Evolutionary conservation across 202 grass and related monocot genomes (phyloP).

Genomic region (Schoenoplectus triqueter): DNA sequence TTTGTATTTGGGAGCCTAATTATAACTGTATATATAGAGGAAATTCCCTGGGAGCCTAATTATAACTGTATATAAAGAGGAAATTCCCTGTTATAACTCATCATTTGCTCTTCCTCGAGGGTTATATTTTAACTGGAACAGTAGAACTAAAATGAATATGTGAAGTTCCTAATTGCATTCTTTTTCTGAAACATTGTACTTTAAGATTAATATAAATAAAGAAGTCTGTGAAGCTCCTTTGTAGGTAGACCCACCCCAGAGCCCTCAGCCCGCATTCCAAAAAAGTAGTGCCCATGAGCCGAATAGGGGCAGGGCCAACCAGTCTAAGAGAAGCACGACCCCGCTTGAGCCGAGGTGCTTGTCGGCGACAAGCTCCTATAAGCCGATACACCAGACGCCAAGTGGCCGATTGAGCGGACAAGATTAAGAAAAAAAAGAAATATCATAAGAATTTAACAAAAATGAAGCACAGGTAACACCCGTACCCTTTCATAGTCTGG

Average conservation of each 20-base stretch:
- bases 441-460: not conserved
- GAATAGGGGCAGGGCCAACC: no score
- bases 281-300: no score
- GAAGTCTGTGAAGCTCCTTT: no score
- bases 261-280: no score
- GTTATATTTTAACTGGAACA: not conserved
- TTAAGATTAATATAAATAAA: not conserved
- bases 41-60: not conserved
- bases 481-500: constrained; percentile 85
- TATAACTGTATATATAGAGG: not conserved
- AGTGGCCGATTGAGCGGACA: no score
- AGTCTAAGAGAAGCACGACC: no score
- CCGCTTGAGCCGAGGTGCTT: no score
- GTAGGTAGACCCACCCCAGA: no score
- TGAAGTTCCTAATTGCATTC: not conserved
- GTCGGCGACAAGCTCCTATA: no score
- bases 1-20: not conserved
- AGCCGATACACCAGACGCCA: no score
- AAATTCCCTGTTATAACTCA: not conserved
- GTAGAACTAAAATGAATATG: not conserved
- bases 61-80: not conserved
- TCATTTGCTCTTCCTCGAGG: not conserved
- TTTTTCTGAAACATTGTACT: not conserved
- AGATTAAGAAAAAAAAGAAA: no score
- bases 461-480: not conserved